These are phyloP conservation scores for Nicotiana benthamiana DNA, from an alignment of 257 asterid genomes.

Conservation along the genomic window DNA sequence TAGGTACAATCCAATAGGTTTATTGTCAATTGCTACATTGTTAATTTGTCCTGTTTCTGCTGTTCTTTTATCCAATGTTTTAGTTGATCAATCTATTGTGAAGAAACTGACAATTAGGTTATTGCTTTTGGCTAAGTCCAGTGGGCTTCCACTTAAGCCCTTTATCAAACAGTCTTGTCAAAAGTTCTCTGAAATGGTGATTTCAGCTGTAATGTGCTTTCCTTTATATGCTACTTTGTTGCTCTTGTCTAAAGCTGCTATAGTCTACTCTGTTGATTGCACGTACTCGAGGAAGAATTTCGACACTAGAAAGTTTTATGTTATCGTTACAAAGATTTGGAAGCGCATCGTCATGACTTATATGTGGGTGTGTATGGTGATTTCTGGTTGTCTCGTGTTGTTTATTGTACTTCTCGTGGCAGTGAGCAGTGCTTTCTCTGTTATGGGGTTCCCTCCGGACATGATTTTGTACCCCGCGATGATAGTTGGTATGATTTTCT, in stretches of 20 bases:
- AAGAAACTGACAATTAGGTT: constrained; percentile 43
- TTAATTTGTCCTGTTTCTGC: constrained; percentile 80
- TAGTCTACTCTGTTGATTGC: constrained; percentile 82
- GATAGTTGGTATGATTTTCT: constrained; percentile 62
- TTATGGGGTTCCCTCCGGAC: constrained; percentile 72
- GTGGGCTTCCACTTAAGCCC: constrained; percentile 74
- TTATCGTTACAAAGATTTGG: constrained; percentile 59
- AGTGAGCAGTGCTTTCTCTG: constrained; percentile 45
- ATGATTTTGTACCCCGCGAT: constrained; percentile 73
- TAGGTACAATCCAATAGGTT: constrained; percentile 54
- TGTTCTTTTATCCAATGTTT: constrained; percentile 55
- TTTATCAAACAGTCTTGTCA: constrained; percentile 65
- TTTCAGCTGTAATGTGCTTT: constrained; percentile 58
- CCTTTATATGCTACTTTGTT: constrained; percentile 57
- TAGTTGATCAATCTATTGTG: constrained; percentile 57
- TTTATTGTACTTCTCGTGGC: constrained; percentile 49
- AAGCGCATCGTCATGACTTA: constrained; percentile 60
- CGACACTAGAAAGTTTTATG: constrained; percentile 42
- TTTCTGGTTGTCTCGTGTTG: constrained; percentile 49
- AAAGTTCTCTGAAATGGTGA: constrained; percentile 53
- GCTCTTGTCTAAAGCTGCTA: constrained; percentile 75
- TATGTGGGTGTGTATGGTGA: constrained; percentile 55
- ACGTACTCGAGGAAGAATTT: constrained; percentile 65
- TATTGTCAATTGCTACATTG: constrained; percentile 53
- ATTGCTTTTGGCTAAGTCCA: constrained; percentile 55